These are phyloP conservation scores for Friedmanniomyces simplex DNA, from an alignment of 495 filamentous ascomycete species.

Conservation along the genomic window DNA sequence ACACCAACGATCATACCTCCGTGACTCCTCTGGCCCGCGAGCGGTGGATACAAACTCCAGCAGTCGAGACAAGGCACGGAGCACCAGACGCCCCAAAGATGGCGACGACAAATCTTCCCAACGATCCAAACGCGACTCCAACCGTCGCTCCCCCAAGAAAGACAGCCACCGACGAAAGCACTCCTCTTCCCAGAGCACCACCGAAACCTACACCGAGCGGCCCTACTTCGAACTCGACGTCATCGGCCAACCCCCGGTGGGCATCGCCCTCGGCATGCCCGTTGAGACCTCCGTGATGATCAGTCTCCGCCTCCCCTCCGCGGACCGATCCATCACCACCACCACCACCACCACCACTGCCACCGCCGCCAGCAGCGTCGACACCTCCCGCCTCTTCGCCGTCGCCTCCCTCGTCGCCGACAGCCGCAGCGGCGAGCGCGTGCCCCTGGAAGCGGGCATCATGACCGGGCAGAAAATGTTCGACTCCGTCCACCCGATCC, in stretches of 20 bases:
- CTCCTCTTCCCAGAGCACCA: not conserved
- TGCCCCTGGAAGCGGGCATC: slow-evolving; percentile 10
- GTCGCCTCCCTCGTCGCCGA: slow-evolving; percentile 14
- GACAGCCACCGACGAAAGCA: slow-evolving; percentile 5
- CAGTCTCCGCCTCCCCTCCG: slow-evolving; percentile 4
- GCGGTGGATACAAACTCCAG: slow-evolving; percentile 4
- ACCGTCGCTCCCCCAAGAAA: slow-evolving; percentile 6
- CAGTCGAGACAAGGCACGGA: slow-evolving; percentile 2
- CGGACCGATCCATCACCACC: not conserved
- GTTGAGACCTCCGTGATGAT: slow-evolving; percentile 16
- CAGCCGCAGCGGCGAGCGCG: slow-evolving; percentile 9
- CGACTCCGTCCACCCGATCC: slow-evolving; percentile 17
- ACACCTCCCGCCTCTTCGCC: slow-evolving; percentile 14
- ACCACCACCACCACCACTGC: no score
- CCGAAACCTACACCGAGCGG: not conserved
- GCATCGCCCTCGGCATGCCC: slow-evolving; percentile 10
- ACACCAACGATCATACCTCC: slow-evolving; percentile 4
- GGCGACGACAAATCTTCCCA: slow-evolving; percentile 1
- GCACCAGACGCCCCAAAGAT: slow-evolving; percentile 1
- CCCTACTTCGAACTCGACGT: slow-evolving; percentile 16
- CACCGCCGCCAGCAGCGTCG: not conserved
- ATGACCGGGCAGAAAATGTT: slow-evolving; percentile 15
- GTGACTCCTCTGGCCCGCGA: slow-evolving; percentile 6
- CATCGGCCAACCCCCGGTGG: slow-evolving; percentile 9
- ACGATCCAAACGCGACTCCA: slow-evolving; percentile 1